A percentile compares a stretch with the other conserved stretches of the same genome.
phyloP scores from a whole-genome alignment of 2,329 filamentous ascomycete genomes.

The Ophiostoma piceae region DNA sequence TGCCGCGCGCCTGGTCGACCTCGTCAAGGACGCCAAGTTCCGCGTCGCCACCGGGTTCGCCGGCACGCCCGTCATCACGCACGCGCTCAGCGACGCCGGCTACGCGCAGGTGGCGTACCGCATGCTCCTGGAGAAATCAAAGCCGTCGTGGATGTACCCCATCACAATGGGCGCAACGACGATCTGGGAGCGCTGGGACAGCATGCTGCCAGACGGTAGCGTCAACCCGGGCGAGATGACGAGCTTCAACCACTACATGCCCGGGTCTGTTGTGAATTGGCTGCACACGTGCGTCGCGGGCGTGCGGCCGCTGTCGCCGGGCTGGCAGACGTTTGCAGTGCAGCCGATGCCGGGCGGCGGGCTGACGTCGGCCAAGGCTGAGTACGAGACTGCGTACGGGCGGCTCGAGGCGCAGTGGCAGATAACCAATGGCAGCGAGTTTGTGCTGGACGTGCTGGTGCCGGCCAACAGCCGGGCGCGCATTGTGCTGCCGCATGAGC shows the following conservation, averaged over 20 bases:
- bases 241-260: constrained; percentile 41
- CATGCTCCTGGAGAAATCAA: constrained; percentile 37
- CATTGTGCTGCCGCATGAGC: constrained; percentile 23
- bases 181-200: constrained; percentile 42
- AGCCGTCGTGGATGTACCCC: constrained; percentile 37
- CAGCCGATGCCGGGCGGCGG: constrained; percentile 11
- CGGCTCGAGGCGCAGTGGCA: constrained; percentile 21
- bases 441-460: constrained; percentile 25
- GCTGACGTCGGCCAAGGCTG: background rate
- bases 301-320: constrained; percentile 11
- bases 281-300: constrained; percentile 17
- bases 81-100: constrained; percentile 23
- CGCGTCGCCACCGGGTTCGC: constrained; percentile 31
- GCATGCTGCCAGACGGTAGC: constrained; percentile 35
- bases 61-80: constrained; percentile 29
- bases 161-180: constrained; percentile 39
- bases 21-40: constrained; percentile 24
- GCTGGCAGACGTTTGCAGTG: constrained; percentile 15
- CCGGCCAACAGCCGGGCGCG: constrained; percentile 26
- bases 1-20: constrained; percentile 16
- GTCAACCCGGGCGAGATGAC: constrained; percentile 40
- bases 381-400: background rate
- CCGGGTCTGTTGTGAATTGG: constrained; percentile 30
- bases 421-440: constrained; percentile 9
- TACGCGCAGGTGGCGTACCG: constrained; percentile 30